A percentile compares a stretch with the other conserved stretches of the same genome.
Conservation (phyloP, 495 filamentous ascomycete species). For the Hypoxylon intermedium region DNA sequence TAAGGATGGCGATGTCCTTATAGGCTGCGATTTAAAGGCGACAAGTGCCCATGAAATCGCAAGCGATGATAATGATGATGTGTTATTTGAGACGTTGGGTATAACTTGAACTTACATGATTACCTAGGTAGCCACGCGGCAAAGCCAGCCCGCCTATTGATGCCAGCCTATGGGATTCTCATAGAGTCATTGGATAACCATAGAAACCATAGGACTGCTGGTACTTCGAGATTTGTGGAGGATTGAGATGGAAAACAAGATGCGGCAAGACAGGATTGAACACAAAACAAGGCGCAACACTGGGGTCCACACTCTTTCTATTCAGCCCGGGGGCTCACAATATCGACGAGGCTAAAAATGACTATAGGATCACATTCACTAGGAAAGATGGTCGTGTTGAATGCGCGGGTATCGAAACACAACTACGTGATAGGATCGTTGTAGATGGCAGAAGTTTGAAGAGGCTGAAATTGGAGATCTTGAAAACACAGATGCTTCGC, state of each 20-base stretch:
- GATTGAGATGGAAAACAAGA: conserved; percentile 6
- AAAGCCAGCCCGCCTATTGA: conserved; percentile 25
- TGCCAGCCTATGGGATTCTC: conserved; percentile 26
- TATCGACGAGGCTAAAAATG: too few relatives aligned
- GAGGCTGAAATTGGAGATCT: conserved; percentile 42
- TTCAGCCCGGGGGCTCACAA: too few relatives aligned
- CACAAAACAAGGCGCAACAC: conserved; percentile 10
- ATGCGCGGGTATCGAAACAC: conserved; percentile 4
- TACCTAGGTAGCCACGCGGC: too few relatives aligned
- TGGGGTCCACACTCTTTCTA: background rate
- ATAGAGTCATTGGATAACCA: conserved; percentile 13
- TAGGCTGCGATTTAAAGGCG: background rate
- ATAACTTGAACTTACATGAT: conserved; percentile 27
- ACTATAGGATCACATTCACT: too few relatives aligned
- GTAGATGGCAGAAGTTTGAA: conserved; percentile 29
- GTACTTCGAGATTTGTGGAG: background rate
- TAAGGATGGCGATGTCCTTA: too few relatives aligned
- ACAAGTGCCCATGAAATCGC: background rate
- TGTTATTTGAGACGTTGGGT: background rate
- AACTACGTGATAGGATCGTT: conserved; percentile 19
- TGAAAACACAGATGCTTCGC: conserved; percentile 40
- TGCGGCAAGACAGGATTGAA: conserved; percentile 7
- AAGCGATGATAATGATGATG: background rate
- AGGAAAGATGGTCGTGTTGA: background rate
- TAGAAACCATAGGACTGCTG: conserved; percentile 5